Percentiles rank a stretch among this genome's conserved stretches.
phyloP scores from a whole-genome alignment of 1,284 basidiomycete genomes.

The Marasmius sp. region DNA sequence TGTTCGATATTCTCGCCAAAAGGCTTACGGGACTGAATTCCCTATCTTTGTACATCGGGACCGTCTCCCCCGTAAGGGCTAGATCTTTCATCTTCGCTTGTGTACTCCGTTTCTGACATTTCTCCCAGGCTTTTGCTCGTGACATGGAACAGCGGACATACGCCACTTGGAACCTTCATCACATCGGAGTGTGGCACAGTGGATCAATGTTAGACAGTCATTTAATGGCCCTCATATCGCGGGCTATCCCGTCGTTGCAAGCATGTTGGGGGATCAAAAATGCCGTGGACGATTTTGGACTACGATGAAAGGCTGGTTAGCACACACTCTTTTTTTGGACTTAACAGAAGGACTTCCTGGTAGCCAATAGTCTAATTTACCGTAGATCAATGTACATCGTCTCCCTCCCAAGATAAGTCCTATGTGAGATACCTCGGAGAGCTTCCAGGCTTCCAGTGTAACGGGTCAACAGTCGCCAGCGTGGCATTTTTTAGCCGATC shows the following conservation, averaged over 20 bases:
- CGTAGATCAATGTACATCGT: no score
- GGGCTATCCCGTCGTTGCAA: slow-evolving; percentile 2
- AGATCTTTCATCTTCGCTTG: neutral
- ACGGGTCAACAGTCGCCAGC: no score
- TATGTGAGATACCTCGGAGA: no score
- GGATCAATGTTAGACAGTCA: slow-evolving; percentile 1
- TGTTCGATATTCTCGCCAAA: slow-evolving; percentile 34
- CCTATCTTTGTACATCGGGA: slow-evolving; percentile 31
- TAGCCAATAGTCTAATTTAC: no score
- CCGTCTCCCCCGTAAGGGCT: slow-evolving; percentile 14
- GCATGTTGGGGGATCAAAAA: slow-evolving; percentile 1
- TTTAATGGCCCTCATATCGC: neutral
- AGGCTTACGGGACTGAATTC: slow-evolving; percentile 29
- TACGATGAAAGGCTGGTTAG: slow-evolving; percentile 3
- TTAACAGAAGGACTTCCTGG: neutral
- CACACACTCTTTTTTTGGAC: neutral
- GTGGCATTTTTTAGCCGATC: no score
- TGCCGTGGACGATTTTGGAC: neutral
- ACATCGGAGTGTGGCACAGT: slow-evolving; percentile 7
- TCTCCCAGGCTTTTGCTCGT: slow-evolving; percentile 3
- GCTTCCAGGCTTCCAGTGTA: no score
- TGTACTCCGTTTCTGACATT: slow-evolving; percentile 12
- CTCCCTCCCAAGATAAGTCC: no score
- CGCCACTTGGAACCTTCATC: neutral
- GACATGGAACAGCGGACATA: neutral